Evolutionary conservation across 192 early-diverging fungal species (phyloP).

Genomic region (Coemansia javaensis): DNA sequence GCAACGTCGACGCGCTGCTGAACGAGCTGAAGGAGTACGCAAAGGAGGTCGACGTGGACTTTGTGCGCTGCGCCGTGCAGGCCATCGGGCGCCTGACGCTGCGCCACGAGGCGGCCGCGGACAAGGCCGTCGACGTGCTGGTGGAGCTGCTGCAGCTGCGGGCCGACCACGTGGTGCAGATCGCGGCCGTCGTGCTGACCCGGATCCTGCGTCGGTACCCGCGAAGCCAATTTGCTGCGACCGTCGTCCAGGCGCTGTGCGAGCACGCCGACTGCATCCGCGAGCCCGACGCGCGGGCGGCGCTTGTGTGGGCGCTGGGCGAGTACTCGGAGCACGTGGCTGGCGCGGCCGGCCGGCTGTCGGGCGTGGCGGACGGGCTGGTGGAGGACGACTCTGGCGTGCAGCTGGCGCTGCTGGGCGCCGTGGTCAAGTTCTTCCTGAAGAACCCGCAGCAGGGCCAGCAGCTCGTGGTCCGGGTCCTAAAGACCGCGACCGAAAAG

Average conservation of each 20-base stretch:
- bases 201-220: constrained; percentile 97
- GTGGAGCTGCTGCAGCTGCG: constrained; percentile 87
- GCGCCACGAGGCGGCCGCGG: constrained; percentile 82
- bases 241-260: constrained; percentile 81
- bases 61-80: constrained; percentile 81
- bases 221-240: constrained; percentile 73
- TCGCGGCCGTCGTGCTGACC: constrained; percentile 86
- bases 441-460: constrained; percentile 82
- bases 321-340: constrained; percentile 90
- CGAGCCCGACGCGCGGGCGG: constrained; percentile 87
- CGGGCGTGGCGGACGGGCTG: constrained; percentile 78
- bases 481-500: constrained; percentile 83
- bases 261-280: constrained; percentile 84
- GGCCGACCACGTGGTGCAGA: constrained; percentile 88
- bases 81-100: constrained; percentile 93
- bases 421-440: constrained; percentile 91
- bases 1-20: constrained; percentile 86
- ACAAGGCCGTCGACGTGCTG: constrained; percentile 80
- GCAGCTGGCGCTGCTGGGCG: constrained; percentile 86
- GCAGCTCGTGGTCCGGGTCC: constrained; percentile 78
- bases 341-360: constrained; percentile 75
- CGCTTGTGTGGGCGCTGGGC: constrained; percentile 94
- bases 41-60: constrained; percentile 95
- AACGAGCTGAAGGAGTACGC: constrained; percentile 96
- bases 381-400: constrained; percentile 73